Conservation (phyloP, 2,329 filamentous ascomycete genomes). For the Pezicula neosporulosa region DNA sequence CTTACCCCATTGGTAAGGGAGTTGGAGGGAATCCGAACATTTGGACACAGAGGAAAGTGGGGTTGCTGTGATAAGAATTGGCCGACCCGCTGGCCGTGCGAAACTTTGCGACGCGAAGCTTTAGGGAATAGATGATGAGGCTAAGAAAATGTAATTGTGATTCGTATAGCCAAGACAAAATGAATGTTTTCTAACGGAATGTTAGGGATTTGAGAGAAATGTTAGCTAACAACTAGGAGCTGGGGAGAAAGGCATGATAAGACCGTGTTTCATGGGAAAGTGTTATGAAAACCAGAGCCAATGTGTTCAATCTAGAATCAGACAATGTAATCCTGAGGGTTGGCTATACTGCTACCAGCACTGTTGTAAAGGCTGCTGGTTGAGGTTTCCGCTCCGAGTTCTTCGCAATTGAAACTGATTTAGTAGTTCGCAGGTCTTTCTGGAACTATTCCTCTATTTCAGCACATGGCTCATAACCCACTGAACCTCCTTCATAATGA, state of each 20-base stretch:
- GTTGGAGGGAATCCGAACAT: not conserved
- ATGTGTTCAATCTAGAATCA: not conserved
- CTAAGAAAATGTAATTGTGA: too few relatives aligned
- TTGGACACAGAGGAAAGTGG: not conserved
- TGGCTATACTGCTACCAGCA: not conserved
- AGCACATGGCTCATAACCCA: slow-evolving; percentile 45
- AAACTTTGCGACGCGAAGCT: too few relatives aligned
- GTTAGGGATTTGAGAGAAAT: too few relatives aligned
- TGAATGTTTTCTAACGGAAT: too few relatives aligned
- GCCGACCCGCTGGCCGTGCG: not conserved
- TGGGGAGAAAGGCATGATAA: too few relatives aligned
- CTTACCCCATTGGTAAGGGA: not conserved
- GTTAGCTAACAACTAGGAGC: too few relatives aligned
- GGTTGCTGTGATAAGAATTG: not conserved
- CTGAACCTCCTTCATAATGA: slow-evolving; percentile 10
- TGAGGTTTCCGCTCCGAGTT: not conserved
- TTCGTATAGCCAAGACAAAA: too few relatives aligned
- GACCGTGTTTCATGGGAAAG: too few relatives aligned
- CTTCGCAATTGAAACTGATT: not conserved
- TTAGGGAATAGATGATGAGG: too few relatives aligned
- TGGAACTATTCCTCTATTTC: not conserved
- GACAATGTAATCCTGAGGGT: not conserved
- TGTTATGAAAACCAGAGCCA: too few relatives aligned
- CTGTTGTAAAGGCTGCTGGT: not conserved
- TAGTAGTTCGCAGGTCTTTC: not conserved